Evolutionary conservation across 2,329 filamentous ascomycete species (phyloP).

Genomic region (Cladosporium sp.): DNA sequence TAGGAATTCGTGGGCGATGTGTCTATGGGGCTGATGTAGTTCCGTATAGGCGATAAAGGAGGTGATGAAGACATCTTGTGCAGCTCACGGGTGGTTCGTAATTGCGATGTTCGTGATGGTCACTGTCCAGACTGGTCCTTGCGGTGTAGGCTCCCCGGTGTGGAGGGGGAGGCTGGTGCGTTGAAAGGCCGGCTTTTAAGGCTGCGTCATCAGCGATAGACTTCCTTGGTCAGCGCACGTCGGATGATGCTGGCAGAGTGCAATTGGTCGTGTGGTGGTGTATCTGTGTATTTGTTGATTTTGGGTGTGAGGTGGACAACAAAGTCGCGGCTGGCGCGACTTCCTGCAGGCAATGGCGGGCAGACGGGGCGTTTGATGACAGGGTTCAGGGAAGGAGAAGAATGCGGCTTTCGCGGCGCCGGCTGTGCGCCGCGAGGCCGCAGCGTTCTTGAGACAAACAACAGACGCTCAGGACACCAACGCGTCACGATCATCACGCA

Average conservation of each 20-base stretch:
- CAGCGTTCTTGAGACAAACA: neutral
- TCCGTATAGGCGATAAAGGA: slow-evolving; percentile 36
- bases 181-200: too few species aligned
- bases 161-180: neutral
- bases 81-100: neutral
- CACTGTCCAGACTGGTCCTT: neutral
- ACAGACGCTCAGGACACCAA: neutral
- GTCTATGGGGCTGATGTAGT: slow-evolving; percentile 39
- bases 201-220: neutral
- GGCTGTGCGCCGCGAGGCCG: neutral
- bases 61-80: slow-evolving; percentile 32
- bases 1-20: slow-evolving; percentile 34
- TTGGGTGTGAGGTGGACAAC: neutral
- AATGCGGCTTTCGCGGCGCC: too few species aligned
- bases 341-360: too few species aligned
- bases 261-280: neutral
- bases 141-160: neutral
- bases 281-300: neutral
- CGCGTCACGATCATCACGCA: neutral
- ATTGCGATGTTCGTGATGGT: neutral
- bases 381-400: too few species aligned
- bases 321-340: neutral
- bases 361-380: too few species aligned
- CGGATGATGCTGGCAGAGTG: neutral
- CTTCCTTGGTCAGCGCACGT: too few species aligned